Percentiles rank a stretch among this genome's conserved stretches.
phyloP scores from a whole-genome alignment of 345 rosid species.

The Populus ilicifolia region DNA sequence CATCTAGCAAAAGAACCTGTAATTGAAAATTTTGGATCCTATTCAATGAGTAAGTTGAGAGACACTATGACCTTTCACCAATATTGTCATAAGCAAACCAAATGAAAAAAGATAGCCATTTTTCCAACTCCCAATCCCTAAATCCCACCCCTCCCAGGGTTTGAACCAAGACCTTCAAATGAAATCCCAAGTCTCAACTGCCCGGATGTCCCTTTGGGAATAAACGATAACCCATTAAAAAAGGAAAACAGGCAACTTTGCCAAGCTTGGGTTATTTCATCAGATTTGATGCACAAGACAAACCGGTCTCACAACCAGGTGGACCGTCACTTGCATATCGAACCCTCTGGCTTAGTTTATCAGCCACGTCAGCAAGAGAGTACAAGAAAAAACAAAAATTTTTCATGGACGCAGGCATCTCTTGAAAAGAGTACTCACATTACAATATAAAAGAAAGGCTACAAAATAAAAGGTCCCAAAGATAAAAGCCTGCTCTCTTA shows the following conservation, averaged over 20 bases:
- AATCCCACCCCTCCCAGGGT: not conserved
- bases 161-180: not conserved
- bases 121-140: not conserved
- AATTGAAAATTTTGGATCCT: conserved; percentile 1
- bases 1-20: conserved; percentile 89
- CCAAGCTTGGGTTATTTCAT: not conserved
- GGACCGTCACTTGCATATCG: not conserved
- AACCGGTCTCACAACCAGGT: not conserved
- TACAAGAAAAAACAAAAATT: not conserved
- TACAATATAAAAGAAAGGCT: not conserved
- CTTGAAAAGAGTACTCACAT: not conserved
- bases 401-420: not conserved
- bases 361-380: not conserved
- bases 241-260: not conserved
- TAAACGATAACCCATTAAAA: not conserved
- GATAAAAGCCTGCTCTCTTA: not conserved
- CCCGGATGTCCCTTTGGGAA: not conserved
- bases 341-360: not conserved
- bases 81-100: too few relatives aligned
- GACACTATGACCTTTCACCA: not conserved
- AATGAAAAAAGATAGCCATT: not conserved
- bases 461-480: not conserved
- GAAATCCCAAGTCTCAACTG: not conserved
- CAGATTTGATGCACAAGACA: not conserved
- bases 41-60: conserved; percentile 1